Evolutionary conservation across 768 basidiomycete genomes (phyloP).

Genomic region (Agrocybe chaxingu): DNA sequence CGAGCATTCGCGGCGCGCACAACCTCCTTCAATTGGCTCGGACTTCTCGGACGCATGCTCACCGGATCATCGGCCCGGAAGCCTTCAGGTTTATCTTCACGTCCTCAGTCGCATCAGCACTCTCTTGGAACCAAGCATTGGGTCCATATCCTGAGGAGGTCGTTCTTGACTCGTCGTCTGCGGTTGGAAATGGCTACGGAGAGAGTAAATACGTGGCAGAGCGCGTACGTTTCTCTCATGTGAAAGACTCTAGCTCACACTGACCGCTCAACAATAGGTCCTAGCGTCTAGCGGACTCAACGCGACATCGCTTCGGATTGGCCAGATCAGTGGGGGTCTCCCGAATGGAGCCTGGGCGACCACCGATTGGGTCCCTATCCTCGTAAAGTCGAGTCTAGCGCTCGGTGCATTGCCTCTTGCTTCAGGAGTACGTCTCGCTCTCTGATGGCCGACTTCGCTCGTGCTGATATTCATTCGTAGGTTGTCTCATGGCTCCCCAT

Average conservation of each 20-base stretch:
- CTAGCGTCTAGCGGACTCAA: conserved; percentile 26
- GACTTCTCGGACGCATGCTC: conserved; percentile 15
- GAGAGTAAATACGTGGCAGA: conserved; percentile 34
- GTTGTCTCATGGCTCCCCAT: conserved; percentile 31
- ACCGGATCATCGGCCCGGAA: too few relatives aligned
- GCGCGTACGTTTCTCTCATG: conserved; percentile 22
- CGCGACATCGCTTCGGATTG: conserved; percentile 29
- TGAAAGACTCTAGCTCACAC: background rate
- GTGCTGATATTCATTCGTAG: conserved; percentile 10
- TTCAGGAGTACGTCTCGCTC: conserved; percentile 19
- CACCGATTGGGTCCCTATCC: conserved; percentile 36
- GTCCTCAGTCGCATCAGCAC: conserved; percentile 26
- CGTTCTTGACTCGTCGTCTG: conserved; percentile 20
- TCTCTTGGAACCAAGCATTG: conserved; percentile 22
- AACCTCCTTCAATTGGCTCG: conserved; percentile 38
- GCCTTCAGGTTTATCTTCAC: conserved; percentile 39
- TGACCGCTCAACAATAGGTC: conserved; percentile 17
- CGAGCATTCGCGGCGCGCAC: conserved; percentile 35
- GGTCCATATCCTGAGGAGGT: conserved; percentile 32
- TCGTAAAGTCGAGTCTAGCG: conserved; percentile 31
- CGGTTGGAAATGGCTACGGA: conserved; percentile 26
- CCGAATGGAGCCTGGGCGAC: conserved; percentile 35
- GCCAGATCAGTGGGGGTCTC: conserved; percentile 32
- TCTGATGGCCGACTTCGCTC: background rate
- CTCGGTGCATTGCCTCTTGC: conserved; percentile 25